Conservation (phyloP, 2,329 filamentous ascomycete genomes). For the Talaromyces amestolkiae region DNA sequence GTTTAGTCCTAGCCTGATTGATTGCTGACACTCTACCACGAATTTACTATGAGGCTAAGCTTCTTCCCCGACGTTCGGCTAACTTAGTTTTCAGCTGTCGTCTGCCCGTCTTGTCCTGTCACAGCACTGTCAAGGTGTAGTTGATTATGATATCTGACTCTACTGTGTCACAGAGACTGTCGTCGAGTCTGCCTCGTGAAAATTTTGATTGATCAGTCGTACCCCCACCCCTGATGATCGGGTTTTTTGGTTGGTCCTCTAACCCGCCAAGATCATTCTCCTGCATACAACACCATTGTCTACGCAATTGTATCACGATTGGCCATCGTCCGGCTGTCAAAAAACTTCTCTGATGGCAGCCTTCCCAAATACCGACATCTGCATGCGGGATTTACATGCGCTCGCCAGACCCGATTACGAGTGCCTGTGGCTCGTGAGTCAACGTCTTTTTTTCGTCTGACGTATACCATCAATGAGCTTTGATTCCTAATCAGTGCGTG, state of each 20-base stretch:
- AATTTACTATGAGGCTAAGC: background rate
- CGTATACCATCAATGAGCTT: background rate
- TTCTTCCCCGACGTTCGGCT: background rate
- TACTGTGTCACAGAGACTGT: background rate
- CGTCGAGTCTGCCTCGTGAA: constrained; percentile 6
- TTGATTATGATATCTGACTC: background rate
- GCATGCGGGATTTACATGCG: background rate
- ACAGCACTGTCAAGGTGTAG: background rate
- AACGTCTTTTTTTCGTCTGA: background rate
- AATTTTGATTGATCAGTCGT: constrained; percentile 5
- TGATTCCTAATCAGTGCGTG: background rate
- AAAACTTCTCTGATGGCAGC: background rate
- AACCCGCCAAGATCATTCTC: background rate
- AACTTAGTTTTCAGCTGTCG: constrained; percentile 11
- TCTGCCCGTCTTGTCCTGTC: background rate
- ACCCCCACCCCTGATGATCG: background rate
- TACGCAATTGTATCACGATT: background rate
- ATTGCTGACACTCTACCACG: background rate
- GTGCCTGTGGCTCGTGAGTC: background rate
- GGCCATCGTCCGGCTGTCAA: background rate
- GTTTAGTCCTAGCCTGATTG: background rate
- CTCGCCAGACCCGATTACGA: background rate
- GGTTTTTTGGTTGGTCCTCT: background rate
- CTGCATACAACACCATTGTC: background rate
- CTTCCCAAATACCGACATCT: background rate